Evolutionary conservation across 768 basidiomycete species (phyloP).

Genomic region (Psilocybe azurescens): DNA sequence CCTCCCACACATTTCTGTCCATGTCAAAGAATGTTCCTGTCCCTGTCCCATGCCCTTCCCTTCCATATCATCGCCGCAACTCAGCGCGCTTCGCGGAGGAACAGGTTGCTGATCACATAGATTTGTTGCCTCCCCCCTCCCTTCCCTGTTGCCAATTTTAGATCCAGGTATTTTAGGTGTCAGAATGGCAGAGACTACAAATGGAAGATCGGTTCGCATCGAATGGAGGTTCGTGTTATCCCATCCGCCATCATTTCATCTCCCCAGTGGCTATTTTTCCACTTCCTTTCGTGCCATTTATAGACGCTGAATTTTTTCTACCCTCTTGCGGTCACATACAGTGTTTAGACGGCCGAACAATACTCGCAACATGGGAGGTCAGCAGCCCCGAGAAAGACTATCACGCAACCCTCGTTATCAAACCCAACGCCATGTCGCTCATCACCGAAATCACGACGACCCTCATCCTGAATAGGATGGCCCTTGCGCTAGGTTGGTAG

Average conservation of each 20-base stretch:
- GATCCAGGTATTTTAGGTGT: slow-evolving; percentile 77
- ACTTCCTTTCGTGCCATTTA: too few species aligned
- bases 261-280: not conserved
- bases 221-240: slow-evolving; percentile 52
- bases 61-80: not conserved
- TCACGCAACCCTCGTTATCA: slow-evolving; percentile 65
- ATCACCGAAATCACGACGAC: slow-evolving; percentile 83
- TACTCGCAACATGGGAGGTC: slow-evolving; percentile 72
- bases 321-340: slow-evolving; percentile 1
- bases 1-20: not conserved
- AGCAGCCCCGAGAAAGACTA: slow-evolving; percentile 60
- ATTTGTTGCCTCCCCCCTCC: not conserved
- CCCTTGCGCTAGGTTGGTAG: slow-evolving; percentile 62
- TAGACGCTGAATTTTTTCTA: not conserved
- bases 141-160: slow-evolving; percentile 28
- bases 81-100: not conserved
- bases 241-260: slow-evolving; percentile 1
- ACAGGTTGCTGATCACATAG: slow-evolving; percentile 5
- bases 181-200: slow-evolving; percentile 75
- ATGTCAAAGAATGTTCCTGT: not conserved
- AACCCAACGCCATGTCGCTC: slow-evolving; percentile 58
- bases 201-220: slow-evolving; percentile 67
- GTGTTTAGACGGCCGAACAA: slow-evolving; percentile 69
- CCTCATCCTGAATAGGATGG: slow-evolving; percentile 75
- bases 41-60: not conserved